Evolutionary conservation across 139 green algal species (phyloP).

Genomic region (Micromonas pusilla): DNA sequence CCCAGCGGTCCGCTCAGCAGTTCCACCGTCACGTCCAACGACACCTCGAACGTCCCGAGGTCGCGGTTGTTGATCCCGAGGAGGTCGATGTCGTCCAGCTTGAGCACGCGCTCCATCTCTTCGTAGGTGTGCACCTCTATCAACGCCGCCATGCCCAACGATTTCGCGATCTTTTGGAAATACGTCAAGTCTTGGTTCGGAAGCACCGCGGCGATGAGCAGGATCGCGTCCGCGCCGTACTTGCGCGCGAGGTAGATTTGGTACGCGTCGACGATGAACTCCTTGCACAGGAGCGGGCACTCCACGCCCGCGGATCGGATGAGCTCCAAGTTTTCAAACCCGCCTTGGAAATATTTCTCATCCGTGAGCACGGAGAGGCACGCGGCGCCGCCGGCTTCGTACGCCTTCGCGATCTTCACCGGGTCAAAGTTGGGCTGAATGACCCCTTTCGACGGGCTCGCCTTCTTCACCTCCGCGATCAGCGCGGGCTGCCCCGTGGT

Average conservation of each 20-base stretch:
- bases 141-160: constrained; percentile 42
- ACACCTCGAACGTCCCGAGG: constrained; percentile 92
- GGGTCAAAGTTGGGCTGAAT: constrained; percentile 95
- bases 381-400: constrained; percentile 88
- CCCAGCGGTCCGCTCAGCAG: constrained; percentile 77
- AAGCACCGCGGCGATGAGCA: constrained; percentile 96
- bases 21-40: constrained; percentile 68
- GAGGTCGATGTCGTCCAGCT: constrained; percentile 70
- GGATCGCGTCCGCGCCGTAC: constrained; percentile 84
- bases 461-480: constrained; percentile 98
- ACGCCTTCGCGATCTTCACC: constrained; percentile 75
- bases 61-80: constrained; percentile 99
- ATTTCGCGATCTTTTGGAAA: constrained; percentile 73
- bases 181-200: constrained; percentile 88
- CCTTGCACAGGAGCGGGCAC: constrained; percentile 96
- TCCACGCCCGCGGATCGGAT: constrained; percentile 68
- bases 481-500: constrained; percentile 74
- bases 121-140: constrained; percentile 66
- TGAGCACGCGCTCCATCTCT: constrained; percentile 87
- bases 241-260: constrained; percentile 55
- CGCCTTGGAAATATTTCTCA: constrained; percentile 89
- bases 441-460: constrained; percentile 86
- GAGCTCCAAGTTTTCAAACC: constrained; percentile 68
- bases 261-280: constrained; percentile 98
- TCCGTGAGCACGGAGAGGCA: constrained; percentile 96